These are phyloP conservation scores for Fusarium sp. DNA, from an alignment of 2,329 filamentous ascomycete species.

Conservation along the genomic window DNA sequence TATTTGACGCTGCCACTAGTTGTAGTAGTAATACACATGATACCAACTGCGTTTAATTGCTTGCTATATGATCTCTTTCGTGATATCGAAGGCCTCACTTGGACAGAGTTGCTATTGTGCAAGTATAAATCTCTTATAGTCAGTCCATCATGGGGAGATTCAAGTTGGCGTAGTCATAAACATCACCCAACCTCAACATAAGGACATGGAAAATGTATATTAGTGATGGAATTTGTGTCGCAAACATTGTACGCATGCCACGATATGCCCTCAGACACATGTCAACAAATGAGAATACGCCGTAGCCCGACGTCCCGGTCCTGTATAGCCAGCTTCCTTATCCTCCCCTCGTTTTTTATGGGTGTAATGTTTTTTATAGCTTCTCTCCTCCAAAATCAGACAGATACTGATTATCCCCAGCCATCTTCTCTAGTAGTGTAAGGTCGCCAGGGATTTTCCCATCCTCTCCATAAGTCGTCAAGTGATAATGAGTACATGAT, in stretches of 20 bases:
- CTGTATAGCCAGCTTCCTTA: slow-evolving; percentile 16
- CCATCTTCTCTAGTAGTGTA: slow-evolving; percentile 17
- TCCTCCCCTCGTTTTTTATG: slow-evolving; percentile 30
- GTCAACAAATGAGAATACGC: slow-evolving; percentile 44
- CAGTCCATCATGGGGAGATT: no score
- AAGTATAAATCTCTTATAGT: no score
- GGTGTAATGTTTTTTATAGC: slow-evolving; percentile 19
- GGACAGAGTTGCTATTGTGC: no score
- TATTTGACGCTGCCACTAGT: slow-evolving; percentile 39
- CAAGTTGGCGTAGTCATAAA: no score
- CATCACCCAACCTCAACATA: slow-evolving; percentile 1
- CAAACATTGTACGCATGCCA: slow-evolving; percentile 24
- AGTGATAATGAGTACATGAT: slow-evolving; percentile 44
- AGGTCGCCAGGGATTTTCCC: slow-evolving; percentile 15
- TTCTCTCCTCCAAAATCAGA: slow-evolving; percentile 14
- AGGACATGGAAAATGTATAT: slow-evolving; percentile 38
- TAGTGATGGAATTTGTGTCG: slow-evolving; percentile 31
- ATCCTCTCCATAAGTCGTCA: slow-evolving; percentile 42
- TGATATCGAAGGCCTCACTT: no score
- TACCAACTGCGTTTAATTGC: slow-evolving; percentile 21
- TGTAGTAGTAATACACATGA: slow-evolving; percentile 47
- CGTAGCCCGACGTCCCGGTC: slow-evolving; percentile 31
- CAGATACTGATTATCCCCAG: slow-evolving; percentile 2
- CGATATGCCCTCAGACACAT: slow-evolving; percentile 25
- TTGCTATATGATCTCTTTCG: not conserved